Evolutionary conservation across 768 basidiomycete species (phyloP), one percentile per base, ranked within the genome.

Genomic region (Mycena galericulata): DNA sequence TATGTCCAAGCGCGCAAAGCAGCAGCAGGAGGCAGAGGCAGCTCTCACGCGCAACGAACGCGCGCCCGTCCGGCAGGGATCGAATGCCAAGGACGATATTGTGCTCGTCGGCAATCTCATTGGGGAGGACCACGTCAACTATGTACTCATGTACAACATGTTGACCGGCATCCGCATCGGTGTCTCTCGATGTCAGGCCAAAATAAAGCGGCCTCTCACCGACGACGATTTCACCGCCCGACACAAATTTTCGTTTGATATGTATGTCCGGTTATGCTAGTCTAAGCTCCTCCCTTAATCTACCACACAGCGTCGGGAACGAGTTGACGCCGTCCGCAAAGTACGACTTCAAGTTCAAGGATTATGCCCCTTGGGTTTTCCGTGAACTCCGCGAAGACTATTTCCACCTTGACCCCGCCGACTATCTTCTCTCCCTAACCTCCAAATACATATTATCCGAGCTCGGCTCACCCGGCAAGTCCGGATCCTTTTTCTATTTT

Each of bases 121-220:
- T 71, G 95, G 96, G n/a, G 97, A 98, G 78, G 97, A 90, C 75
- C 98, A 99, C 80, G 97, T 93, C 79, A 99, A 99, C 83, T 99
- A 98, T 73, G 94, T 99, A 65, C 83, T 99, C 75, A 99, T 99
- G 98, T 99, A 99, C 83, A 99, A 99, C 83, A 99, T 99, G 98
- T 86, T 99, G 75, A 99, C 98, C 5, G 98, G 98, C 6, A 99
- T 99, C 68, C 89, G 98, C 45, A 96, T 96, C 73, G 97, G 92
- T 30, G 97, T 99, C 15, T 99, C 97, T 50, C 85, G 98, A 70
- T 98, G 95, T 82, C 96, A 98, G 77, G 98, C 97, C 50, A 99
- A 99, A 84, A 90, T 96, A 7, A 92, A 92, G 79, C 89, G 96
- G 57, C 87, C 91, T 4, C 82, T 99, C 43, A 93, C 92, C 14